Evolutionary conservation across 441 rosid species (phyloP).

Genomic region (Biscutella laevigata): DNA sequence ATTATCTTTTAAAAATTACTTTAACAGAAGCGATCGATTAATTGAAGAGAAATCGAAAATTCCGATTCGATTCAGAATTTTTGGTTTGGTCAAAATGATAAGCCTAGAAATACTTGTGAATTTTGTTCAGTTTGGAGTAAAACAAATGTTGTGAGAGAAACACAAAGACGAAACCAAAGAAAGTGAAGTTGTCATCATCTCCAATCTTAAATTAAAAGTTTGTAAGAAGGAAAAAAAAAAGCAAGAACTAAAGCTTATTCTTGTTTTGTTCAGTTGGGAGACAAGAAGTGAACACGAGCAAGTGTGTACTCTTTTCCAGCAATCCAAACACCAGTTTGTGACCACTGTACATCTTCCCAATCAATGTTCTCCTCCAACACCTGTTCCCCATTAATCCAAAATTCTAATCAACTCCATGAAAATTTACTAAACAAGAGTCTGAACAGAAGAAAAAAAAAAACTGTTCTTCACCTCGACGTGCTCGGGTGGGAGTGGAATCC

Average conservation of each 20-base stretch:
- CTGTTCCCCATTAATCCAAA: slow-evolving; percentile 29
- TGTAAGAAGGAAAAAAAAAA: neutral
- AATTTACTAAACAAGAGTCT: neutral
- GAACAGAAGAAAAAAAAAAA: neutral
- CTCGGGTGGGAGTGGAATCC: slow-evolving; percentile 81
- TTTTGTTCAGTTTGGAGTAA: no score
- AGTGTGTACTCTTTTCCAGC: slow-evolving; percentile 83
- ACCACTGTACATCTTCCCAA: slow-evolving; percentile 99
- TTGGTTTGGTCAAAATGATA: no score
- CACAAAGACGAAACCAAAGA: neutral
- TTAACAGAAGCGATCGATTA: no score
- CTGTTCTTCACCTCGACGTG: slow-evolving; percentile 71
- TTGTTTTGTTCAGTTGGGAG: slow-evolving; percentile 49
- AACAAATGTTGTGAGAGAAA: no score
- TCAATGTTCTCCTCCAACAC: slow-evolving; percentile 86
- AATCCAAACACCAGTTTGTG: slow-evolving; percentile 95
- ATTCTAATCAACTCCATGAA: neutral
- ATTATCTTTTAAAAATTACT: no score
- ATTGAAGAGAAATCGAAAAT: no score
- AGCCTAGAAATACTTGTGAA: no score
- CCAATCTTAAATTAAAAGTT: neutral
- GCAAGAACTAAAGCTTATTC: no score
- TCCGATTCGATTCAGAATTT: no score
- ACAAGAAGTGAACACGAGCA: slow-evolving; percentile 84
- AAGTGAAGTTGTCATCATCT: neutral